Percentiles rank a stretch among this genome's conserved stretches.
Evolutionary conservation across 1,284 basidiomycete species (phyloP).

Genomic region (Malassezia caprae): DNA sequence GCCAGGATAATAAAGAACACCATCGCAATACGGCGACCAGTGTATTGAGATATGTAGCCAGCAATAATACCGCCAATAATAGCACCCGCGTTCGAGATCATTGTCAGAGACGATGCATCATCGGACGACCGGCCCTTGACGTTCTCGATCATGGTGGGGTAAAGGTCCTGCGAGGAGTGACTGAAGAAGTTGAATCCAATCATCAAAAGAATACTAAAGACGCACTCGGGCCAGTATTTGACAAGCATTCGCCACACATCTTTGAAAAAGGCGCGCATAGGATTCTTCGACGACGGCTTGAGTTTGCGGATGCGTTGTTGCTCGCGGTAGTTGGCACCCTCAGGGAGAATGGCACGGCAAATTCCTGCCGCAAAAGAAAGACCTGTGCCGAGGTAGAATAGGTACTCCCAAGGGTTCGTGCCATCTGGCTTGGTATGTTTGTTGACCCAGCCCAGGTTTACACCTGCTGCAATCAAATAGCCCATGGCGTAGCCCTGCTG

Average conservation of each 20-base stretch:
- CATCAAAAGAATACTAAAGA: conserved; percentile 61
- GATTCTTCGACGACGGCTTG: conserved; percentile 36
- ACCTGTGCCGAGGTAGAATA: conserved; percentile 54
- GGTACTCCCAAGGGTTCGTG: conserved; percentile 50
- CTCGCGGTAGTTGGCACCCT: conserved; percentile 62
- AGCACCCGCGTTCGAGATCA: conserved; percentile 74
- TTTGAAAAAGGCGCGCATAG: conserved; percentile 60
- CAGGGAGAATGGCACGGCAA: conserved; percentile 66
- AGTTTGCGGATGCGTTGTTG: conserved; percentile 47
- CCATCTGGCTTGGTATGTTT: conserved; percentile 21
- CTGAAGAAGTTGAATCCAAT: conserved; percentile 77
- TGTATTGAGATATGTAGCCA: conserved; percentile 68
- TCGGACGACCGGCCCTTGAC: conserved; percentile 49
- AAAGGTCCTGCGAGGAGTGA: conserved; percentile 38
- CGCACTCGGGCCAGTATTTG: conserved; percentile 70
- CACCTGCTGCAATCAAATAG: conserved; percentile 56
- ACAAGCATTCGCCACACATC: conserved; percentile 68
- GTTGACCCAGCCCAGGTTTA: conserved; percentile 58
- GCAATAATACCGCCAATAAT: conserved; percentile 67
- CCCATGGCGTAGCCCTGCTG: conserved; percentile 67
- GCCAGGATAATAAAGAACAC: conserved; percentile 53
- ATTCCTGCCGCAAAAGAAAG: conserved; percentile 64
- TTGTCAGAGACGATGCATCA: conserved; percentile 70
- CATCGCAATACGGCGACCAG: conserved; percentile 80
- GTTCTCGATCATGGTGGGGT: conserved; percentile 38